phyloP scores from a whole-genome alignment of 495 filamentous ascomycete genomes.

The Bacidia rubella region DNA sequence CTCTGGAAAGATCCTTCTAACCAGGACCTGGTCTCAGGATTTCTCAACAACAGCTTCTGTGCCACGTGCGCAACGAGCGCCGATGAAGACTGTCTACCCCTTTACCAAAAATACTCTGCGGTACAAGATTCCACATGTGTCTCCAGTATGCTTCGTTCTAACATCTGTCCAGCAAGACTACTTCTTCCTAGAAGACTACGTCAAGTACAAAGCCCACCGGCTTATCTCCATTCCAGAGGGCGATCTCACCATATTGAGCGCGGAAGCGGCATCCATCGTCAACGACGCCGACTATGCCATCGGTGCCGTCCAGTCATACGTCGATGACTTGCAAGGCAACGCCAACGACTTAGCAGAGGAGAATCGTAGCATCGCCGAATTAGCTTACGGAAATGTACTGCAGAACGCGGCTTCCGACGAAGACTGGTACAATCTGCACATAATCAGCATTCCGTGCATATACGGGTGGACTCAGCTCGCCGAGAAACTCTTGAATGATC shows the following conservation, averaged over 20 bases:
- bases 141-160: not conserved
- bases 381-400: slow-evolving; percentile 3
- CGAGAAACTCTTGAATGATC: too few species aligned
- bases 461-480: too few species aligned
- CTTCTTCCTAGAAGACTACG: slow-evolving; percentile 5
- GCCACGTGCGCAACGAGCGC: not conserved
- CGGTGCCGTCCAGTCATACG: not conserved
- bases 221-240: slow-evolving; percentile 3
- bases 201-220: slow-evolving; percentile 7
- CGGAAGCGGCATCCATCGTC: not conserved
- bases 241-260: not conserved
- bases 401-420: not conserved
- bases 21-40: slow-evolving; percentile 1
- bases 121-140: not conserved
- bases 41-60: slow-evolving; percentile 2
- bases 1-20: slow-evolving; percentile 1
- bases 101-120: slow-evolving; percentile 3
- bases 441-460: slow-evolving; percentile 4
- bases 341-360: not conserved
- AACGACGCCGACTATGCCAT: slow-evolving; percentile 1
- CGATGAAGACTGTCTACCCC: not conserved
- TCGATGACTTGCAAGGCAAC: not conserved
- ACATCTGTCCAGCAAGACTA: slow-evolving; percentile 1
- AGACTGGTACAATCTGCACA: slow-evolving; percentile 4
- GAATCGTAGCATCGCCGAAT: slow-evolving; percentile 2